Evolutionary conservation across 179 eudicot species (phyloP), one percentile per base, ranked within the genome.

Genomic region (Sideroxylon spinosum): DNA sequence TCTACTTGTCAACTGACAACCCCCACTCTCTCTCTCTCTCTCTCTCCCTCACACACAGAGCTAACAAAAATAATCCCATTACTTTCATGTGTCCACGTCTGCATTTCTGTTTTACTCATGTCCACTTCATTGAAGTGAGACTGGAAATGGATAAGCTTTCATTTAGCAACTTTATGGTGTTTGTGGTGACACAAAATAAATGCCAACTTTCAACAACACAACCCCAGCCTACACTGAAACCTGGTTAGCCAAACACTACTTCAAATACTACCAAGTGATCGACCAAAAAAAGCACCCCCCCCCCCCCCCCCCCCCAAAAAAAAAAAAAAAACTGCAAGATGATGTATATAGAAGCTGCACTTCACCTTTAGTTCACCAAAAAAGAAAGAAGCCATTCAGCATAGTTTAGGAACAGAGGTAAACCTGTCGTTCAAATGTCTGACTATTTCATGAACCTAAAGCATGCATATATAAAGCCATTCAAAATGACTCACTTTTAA

Each of bases 101-200:
- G 67, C 49, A n/a, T 74, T 74, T 74, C 68, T 57, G n/a, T 22
- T 29, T 37, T 60, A 32, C 68, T 23, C 20, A 22, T 13, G 77
- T 60, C 68, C 37, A 74, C 68, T 60, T 74, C 77, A 25, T 12
- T 74, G 77, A 74, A 23, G 68, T 37, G 56, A 74, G 68, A 37
- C 55, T 12, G 55, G 13, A 60, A 37, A 71, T 20, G 50, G 68
- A 60, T 44, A 74, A 59, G 77, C 37, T 60, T 74, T 44, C n/a
- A 10, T 11, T 17, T 8, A 13, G 20, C 17, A 60, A 48, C 23
- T 44, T 25, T 20, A 60, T 0, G 68, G 52, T 74, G 68, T 63
- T 68, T 74, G 60, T 37, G 76, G 49, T 32, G 37, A 11, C 23
- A 13, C n/a, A 11, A 57, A 29, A 9, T 59, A 20, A 56, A 19